These are phyloP conservation scores for Raffaelea ambrosiae DNA, from an alignment of 2,329 filamentous ascomycete genomes.

Conservation along the genomic window DNA sequence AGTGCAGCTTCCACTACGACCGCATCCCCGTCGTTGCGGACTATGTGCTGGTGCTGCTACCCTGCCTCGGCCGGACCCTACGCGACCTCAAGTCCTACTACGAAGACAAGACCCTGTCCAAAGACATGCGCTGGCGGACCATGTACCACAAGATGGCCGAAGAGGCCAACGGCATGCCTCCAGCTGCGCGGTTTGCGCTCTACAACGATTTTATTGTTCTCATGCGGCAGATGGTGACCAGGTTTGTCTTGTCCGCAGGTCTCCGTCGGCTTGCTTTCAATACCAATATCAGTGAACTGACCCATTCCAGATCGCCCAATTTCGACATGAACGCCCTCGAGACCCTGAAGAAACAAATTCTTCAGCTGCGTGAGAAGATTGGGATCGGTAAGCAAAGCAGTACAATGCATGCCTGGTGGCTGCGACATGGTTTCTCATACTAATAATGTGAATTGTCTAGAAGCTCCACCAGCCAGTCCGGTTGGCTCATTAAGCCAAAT, in stretches of 20 bases:
- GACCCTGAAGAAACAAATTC: slow-evolving; percentile 35
- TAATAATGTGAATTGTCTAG: neutral
- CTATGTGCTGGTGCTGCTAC: slow-evolving; percentile 48
- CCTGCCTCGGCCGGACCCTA: slow-evolving; percentile 44
- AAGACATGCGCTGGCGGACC: slow-evolving; percentile 44
- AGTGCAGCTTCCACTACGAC: slow-evolving; percentile 40
- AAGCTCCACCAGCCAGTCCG: neutral
- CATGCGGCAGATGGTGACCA: slow-evolving; percentile 40
- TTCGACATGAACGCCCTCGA: slow-evolving; percentile 51
- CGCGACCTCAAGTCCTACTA: slow-evolving; percentile 44
- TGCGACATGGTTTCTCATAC: slow-evolving; percentile 5
- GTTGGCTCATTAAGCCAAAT: neutral
- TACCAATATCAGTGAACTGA: neutral
- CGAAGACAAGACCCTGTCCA: slow-evolving; percentile 38
- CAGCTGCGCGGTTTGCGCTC: slow-evolving; percentile 45
- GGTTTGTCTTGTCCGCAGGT: slow-evolving; percentile 24
- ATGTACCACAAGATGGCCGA: slow-evolving; percentile 50
- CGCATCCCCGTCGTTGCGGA: slow-evolving; percentile 43
- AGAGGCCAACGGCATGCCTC: slow-evolving; percentile 40
- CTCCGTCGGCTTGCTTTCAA: neutral
- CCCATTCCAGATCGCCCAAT: slow-evolving; percentile 30
- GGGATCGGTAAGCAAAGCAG: slow-evolving; percentile 26
- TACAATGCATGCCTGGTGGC: neutral
- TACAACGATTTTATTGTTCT: slow-evolving; percentile 47
- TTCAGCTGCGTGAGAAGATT: slow-evolving; percentile 43